Base-by-base conservation (phyloP, 768 basidiomycete genomes). In the Gymnopilus dilepis region DNA sequence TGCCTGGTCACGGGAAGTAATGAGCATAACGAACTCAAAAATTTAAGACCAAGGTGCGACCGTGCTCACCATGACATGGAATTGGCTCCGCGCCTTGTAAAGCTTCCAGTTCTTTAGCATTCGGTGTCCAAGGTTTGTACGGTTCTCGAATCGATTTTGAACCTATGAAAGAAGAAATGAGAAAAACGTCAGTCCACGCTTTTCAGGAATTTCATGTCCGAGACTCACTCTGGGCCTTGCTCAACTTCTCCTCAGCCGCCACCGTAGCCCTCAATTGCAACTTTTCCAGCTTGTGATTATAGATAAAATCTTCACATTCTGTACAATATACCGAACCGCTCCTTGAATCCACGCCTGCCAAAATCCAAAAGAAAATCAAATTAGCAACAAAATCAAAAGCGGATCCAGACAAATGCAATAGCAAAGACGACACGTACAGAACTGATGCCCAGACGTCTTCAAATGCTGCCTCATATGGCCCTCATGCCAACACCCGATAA, bases 291-390 rank as follows among this genome's bases (percentile, higher is more conserved):
- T 69, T 72, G 12, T 80, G 64, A 63, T 91, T 79, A 65, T 89
- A 89, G 22, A 93, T 81, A 61, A 93, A 88, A 70, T 95, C 90
- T 37, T 88, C 80, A 75, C 94, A 96, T 33, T 81, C 77, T 2
- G 77, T 72, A 70, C 95, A 96, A 69, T 84, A 95, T 2, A 95
- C 76, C 9, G 80, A 78, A n/a, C 95, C 94, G 0, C 87, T 84
- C 64, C 84, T 85, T 3, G 85, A 78, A 71, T 96, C 94, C 26
- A 86, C 84, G 68, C 89, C 94, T 95, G 66, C n/a, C n/a, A n/a
- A n/a, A n/a, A n/a, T n/a, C n/a, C n/a, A n/a, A n/a, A n/a, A n/a
- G n/a, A n/a, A n/a, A n/a, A n/a, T n/a, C n/a, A n/a, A n/a, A n/a
- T n/a, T n/a, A n/a, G n/a, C n/a, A n/a, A n/a, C n/a, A n/a, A n/a